These are phyloP conservation scores for Colletotrichum tamarilloi DNA, from an alignment of 2,329 filamentous ascomycete species.

Conservation along the genomic window DNA sequence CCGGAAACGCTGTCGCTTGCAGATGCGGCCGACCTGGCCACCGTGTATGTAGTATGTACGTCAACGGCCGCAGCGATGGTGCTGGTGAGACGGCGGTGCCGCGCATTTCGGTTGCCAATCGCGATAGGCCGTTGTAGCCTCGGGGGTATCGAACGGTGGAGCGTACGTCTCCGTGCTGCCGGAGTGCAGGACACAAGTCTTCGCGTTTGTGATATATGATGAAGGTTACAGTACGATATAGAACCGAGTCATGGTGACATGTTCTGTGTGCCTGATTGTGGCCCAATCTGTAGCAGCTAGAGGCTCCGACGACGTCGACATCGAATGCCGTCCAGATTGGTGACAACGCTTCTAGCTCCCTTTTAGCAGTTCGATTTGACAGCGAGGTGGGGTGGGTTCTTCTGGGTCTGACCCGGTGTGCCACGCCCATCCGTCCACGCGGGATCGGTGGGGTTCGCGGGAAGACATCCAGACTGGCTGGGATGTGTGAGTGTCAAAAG, in stretches of 20 bases:
- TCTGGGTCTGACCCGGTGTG: conserved; percentile 21
- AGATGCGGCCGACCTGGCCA: conserved; percentile 10
- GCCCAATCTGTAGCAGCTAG: conserved; percentile 11
- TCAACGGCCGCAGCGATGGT: conserved; percentile 1
- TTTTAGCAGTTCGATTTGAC: background rate
- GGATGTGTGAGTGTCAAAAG: conserved; percentile 5
- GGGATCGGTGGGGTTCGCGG: conserved; percentile 34
- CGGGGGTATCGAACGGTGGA: conserved; percentile 10
- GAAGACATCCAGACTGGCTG: conserved; percentile 18
- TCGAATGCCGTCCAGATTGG: background rate
- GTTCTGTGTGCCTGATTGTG: conserved; percentile 22
- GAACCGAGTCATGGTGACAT: conserved; percentile 22
- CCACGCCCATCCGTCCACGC: conserved; percentile 19
- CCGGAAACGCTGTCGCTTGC: conserved; percentile 23
- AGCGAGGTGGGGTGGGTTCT: background rate
- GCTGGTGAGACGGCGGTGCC: conserved; percentile 17
- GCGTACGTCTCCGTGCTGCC: conserved; percentile 1
- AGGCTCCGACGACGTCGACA: background rate
- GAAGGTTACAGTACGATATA: background rate
- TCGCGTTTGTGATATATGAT: conserved; percentile 8
- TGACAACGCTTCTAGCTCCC: background rate
- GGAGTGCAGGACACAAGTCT: background rate
- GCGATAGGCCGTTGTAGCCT: background rate
- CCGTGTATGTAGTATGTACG: background rate
- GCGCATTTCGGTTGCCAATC: background rate